A percentile compares a stretch with the other conserved stretches of the same genome.
phyloP scores from a whole-genome alignment of 2,329 filamentous ascomycete species.

The Xylaria polymorpha region DNA sequence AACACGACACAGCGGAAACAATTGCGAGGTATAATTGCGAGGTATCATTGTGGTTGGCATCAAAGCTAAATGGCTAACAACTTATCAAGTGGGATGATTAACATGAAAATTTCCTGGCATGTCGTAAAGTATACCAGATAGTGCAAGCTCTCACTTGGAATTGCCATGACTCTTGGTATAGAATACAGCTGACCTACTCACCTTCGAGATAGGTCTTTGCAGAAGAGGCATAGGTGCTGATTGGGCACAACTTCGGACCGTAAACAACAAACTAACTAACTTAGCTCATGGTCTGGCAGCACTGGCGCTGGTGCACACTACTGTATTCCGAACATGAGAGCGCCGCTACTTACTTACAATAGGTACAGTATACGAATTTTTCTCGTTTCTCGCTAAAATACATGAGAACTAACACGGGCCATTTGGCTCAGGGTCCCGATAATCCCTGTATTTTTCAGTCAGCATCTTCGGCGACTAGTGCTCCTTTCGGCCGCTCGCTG shows the following conservation, averaged over 20 bases:
- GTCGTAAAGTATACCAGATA: neutral
- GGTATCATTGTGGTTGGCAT: neutral
- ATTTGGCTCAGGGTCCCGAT: constrained; percentile 6
- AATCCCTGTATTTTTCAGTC: constrained; percentile 20
- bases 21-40: no score
- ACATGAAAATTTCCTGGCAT: neutral
- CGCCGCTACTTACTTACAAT: no score
- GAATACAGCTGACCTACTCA: neutral
- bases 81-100: neutral
- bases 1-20: neutral
- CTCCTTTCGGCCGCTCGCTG: constrained; percentile 17
- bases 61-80: neutral
- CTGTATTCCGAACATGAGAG: no score
- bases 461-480: constrained; percentile 20
- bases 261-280: neutral
- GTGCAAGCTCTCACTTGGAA: neutral
- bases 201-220: neutral
- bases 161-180: neutral
- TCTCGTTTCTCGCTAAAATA: constrained; percentile 2
- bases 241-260: neutral
- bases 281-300: constrained; percentile 10
- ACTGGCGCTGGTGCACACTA: neutral
- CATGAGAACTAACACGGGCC: constrained; percentile 11
- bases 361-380: neutral
- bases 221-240: neutral